Evolutionary conservation across 169 alveolate genomes (phyloP).

Genomic region (Cryptosporidium ubiquitum): DNA sequence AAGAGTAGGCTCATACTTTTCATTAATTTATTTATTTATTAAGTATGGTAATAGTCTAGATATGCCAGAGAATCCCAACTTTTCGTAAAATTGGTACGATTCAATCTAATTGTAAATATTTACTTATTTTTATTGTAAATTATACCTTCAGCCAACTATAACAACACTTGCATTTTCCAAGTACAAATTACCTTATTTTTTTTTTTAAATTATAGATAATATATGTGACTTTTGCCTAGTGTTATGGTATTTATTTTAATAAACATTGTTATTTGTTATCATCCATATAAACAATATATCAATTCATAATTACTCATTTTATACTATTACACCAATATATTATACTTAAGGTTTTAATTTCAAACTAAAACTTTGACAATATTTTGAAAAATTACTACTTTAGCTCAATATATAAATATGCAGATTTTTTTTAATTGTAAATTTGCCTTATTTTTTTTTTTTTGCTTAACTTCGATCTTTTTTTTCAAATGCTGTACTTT

Average conservation of each 20-base stretch:
- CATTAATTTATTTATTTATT: constrained; percentile 23
- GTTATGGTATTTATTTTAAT: background rate
- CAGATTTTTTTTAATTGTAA: too few relatives aligned
- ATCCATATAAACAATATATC: too few relatives aligned
- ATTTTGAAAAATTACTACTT: too few relatives aligned
- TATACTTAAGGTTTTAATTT: background rate
- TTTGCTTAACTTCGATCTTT: background rate
- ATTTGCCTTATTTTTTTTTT: background rate
- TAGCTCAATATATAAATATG: background rate
- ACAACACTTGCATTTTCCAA: background rate
- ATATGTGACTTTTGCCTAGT: too few relatives aligned
- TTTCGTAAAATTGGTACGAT: background rate
- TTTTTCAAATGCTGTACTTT: too few relatives aligned
- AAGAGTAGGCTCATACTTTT: constrained; percentile 49
- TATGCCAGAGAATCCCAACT: constrained; percentile 63
- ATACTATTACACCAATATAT: too few relatives aligned
- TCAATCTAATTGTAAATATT: background rate
- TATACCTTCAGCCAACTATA: background rate
- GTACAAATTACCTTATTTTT: background rate
- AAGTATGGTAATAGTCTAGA: constrained; percentile 44
- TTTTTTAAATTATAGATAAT: background rate
- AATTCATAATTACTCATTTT: too few relatives aligned
- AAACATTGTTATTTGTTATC: too few relatives aligned
- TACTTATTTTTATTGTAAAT: background rate
- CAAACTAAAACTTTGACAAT: background rate